phyloP scores from a whole-genome alignment of 345 rosid genomes.

The Raphanus raphanistrum region DNA sequence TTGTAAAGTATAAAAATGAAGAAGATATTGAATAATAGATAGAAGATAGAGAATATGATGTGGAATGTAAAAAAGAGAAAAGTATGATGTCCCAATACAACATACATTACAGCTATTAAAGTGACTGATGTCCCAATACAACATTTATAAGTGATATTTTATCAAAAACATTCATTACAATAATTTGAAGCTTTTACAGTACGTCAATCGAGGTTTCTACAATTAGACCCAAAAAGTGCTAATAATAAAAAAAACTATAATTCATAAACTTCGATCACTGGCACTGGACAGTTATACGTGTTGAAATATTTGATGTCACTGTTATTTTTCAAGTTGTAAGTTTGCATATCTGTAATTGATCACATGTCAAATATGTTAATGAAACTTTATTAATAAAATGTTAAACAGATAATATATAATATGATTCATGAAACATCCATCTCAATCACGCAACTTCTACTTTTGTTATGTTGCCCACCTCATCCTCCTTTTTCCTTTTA shows the following conservation, averaged over 20 bases:
- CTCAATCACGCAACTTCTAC: conserved; percentile 30
- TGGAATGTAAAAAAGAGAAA: no score
- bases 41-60: no score
- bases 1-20: no score
- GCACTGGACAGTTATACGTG: background rate
- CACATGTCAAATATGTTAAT: conserved; percentile 19
- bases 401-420: background rate
- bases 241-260: no score
- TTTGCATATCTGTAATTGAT: background rate
- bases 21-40: no score
- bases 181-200: background rate
- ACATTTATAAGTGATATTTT: background rate
- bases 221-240: background rate
- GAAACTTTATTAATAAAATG: background rate
- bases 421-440: conserved; percentile 24
- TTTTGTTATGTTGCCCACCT: conserved; percentile 33
- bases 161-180: no score
- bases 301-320: background rate
- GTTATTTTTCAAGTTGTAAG: background rate
- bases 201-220: background rate
- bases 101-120: no score
- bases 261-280: background rate
- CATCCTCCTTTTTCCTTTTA: conserved; percentile 16
- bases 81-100: no score
- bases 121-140: background rate